Evolutionary conservation across 2,329 filamentous ascomycete species (phyloP), one percentile per base, ranked within the genome.

Genomic region (Talaromyces sp.): DNA sequence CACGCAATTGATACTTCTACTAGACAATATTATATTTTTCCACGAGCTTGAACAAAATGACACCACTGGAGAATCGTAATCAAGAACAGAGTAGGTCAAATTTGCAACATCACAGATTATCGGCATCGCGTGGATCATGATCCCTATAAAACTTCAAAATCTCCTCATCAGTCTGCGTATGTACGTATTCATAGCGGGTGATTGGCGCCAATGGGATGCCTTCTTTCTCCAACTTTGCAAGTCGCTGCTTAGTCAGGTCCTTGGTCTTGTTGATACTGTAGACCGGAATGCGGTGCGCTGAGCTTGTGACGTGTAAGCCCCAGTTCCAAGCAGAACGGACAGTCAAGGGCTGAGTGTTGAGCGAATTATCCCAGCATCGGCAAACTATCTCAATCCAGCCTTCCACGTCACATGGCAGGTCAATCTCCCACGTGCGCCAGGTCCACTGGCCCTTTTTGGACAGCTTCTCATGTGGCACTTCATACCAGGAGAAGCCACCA

Each of bases 401-500:
- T 68, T 88, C 86, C 0, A 82, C 82, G 57, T 88, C 86, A 65
- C 86, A 85, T 0, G 89, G 88, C 0, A 91, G 70, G 1, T 88
- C 85, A 1, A 83, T 81, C 64, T 85, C 79, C 89, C 89, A 91
- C 0, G 82, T 82, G 13, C 89, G 78, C 89, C 89, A 91, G 0
- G 86, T 83, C 70, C 84, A 86, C 57, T 82, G 86, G 58, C 86
- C 83, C 74, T 91, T 91, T 68, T 80, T 81, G 2, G 83, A 86
- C 67, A 91, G 67, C 1, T 88, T 86, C 58, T 87, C 82, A 0
- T 78, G 76, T 0, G 87, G 87, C 0, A 90, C 85, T 10, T 83
- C 79, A 67, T 90, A 89, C 88, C 88, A 90, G 15, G 82, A 83
- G 68, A 82, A 85, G 0, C 88, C 88, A 0, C 88, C 88, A 69